phyloP scores from a whole-genome alignment of 192 early-diverging fungal genomes.

The Funneliformis geosporum region DNA sequence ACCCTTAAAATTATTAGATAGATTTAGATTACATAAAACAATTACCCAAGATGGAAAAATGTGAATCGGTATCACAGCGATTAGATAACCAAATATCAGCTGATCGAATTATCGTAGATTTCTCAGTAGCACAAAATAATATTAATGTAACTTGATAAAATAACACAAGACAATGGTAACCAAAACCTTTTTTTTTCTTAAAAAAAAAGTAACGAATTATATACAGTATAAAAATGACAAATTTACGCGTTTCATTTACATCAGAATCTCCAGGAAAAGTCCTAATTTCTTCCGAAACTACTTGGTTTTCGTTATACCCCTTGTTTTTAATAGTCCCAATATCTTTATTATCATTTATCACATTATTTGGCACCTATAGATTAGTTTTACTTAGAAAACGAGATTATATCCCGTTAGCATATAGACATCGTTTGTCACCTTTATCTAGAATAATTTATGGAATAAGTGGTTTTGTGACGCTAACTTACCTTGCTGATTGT shows the following conservation, averaged over 20 bases:
- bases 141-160: too few relatives aligned
- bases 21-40: too few relatives aligned
- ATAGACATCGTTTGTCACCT: background rate
- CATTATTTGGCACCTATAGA: conserved; percentile 1
- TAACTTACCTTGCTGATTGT: conserved; percentile 21
- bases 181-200: too few relatives aligned
- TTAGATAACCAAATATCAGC: too few relatives aligned
- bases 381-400: background rate
- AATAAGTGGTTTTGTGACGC: background rate
- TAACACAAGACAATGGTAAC: too few relatives aligned
- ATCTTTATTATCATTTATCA: conserved; percentile 8
- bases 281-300: background rate
- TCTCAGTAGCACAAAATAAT: too few relatives aligned
- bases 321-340: background rate
- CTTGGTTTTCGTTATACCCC: background rate
- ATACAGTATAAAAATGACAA: too few relatives aligned
- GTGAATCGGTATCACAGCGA: too few relatives aligned
- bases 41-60: too few relatives aligned
- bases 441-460: background rate
- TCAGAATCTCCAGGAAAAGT: background rate
- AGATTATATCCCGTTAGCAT: background rate
- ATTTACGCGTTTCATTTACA: background rate
- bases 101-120: too few relatives aligned
- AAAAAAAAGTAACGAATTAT: too few relatives aligned
- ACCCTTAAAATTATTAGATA: too few relatives aligned